These are phyloP conservation scores for Beauveria brongniartii DNA, from an alignment of 2,329 filamentous ascomycete species.

Conservation along the genomic window DNA sequence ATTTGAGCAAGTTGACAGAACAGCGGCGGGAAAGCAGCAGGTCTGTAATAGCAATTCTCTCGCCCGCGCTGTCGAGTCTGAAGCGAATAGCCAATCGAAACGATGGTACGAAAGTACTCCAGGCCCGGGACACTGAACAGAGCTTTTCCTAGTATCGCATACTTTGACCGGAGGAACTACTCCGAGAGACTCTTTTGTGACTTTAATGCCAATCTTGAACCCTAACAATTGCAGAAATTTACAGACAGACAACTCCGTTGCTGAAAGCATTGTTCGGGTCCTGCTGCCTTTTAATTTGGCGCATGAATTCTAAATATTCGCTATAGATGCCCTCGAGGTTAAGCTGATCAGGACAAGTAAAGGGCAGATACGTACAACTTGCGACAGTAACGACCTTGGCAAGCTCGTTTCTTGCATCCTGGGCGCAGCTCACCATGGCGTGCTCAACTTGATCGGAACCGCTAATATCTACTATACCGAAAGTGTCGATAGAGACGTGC, in stretches of 20 bases:
- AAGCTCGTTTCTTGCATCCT: slow-evolving; percentile 16
- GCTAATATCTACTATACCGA: slow-evolving; percentile 16
- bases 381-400: slow-evolving; percentile 20
- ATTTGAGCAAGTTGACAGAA: background rate
- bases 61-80: background rate
- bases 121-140: no score
- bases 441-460: slow-evolving; percentile 18
- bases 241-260: background rate
- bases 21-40: background rate
- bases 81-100: background rate
- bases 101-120: no score
- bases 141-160: background rate
- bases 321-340: slow-evolving; percentile 24
- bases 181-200: no score
- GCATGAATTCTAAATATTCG: slow-evolving; percentile 19
- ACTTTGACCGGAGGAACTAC: background rate
- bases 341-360: slow-evolving; percentile 20
- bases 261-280: slow-evolving; percentile 30
- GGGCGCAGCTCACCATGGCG: slow-evolving; percentile 19
- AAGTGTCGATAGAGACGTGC: slow-evolving; percentile 29
- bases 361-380: slow-evolving; percentile 23
- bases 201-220: background rate
- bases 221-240: background rate
- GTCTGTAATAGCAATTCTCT: background rate
- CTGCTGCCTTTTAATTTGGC: slow-evolving; percentile 20